A percentile compares a stretch with the other conserved stretches of the same genome.
phyloP scores from a whole-genome alignment of 306 rosid species.

The Senna tora region DNA sequence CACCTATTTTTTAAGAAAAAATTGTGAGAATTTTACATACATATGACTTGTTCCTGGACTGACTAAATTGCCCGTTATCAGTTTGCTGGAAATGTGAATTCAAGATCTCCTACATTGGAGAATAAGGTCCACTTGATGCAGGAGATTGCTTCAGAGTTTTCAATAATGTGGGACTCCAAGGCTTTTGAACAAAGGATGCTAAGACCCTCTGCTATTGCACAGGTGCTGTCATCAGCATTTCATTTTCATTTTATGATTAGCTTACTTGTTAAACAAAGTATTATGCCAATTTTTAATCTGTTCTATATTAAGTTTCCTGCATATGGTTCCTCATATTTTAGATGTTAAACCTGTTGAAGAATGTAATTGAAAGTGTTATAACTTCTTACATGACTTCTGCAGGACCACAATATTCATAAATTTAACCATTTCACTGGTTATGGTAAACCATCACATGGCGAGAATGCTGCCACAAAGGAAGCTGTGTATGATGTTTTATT shows the following conservation, averaged over 20 bases:
- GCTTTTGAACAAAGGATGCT: slow-evolving; percentile 82
- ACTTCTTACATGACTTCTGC: slow-evolving; percentile 46
- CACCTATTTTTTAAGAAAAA: slow-evolving; percentile 20
- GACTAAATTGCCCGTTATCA: slow-evolving; percentile 41
- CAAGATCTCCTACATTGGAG: slow-evolving; percentile 72
- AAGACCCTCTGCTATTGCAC: slow-evolving; percentile 52
- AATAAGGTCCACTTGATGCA: slow-evolving; percentile 73
- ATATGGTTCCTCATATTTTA: slow-evolving; percentile 11
- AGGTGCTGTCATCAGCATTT: slow-evolving; percentile 52
- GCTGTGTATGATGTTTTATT: slow-evolving; percentile 45
- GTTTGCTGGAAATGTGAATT: slow-evolving; percentile 77
- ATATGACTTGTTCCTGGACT: slow-evolving; percentile 37
- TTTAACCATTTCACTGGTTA: slow-evolving; percentile 36
- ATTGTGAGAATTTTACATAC: slow-evolving; percentile 24
- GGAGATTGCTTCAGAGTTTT: slow-evolving; percentile 75
- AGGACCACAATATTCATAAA: slow-evolving; percentile 56
- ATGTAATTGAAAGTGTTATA: slow-evolving; percentile 14
- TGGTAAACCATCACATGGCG: slow-evolving; percentile 43
- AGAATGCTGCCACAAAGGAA: slow-evolving; percentile 47
- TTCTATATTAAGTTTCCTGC: not conserved
- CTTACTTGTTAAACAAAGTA: slow-evolving; percentile 3
- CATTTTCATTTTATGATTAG: slow-evolving; percentile 15
- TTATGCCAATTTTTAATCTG: slow-evolving; percentile 1
- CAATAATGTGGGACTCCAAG: slow-evolving; percentile 83
- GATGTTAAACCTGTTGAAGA: slow-evolving; percentile 17